phyloP scores from a whole-genome alignment of 2,329 filamentous ascomycete genomes.

The Lizonia empirigonia region DNA sequence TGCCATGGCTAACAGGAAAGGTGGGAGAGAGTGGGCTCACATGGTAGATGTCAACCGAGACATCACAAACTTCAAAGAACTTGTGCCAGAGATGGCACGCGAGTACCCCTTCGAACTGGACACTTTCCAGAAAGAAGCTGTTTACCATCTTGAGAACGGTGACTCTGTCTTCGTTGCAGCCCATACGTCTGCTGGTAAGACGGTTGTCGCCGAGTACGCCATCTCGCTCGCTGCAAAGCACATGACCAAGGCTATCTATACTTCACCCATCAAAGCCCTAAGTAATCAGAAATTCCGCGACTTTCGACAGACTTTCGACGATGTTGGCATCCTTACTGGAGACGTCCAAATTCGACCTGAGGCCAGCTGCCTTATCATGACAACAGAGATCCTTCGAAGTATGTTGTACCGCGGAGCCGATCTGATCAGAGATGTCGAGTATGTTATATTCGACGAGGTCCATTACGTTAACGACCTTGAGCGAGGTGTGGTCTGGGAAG shows the following conservation, averaged over 20 bases:
- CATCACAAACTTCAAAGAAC: slow-evolving; percentile 89
- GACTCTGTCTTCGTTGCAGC: slow-evolving; percentile 98
- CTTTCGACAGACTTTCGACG: slow-evolving; percentile 86
- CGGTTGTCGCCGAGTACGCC: slow-evolving; percentile 96
- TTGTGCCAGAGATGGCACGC: slow-evolving; percentile 94
- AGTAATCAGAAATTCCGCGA: slow-evolving; percentile 99
- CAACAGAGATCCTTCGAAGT: slow-evolving; percentile 94
- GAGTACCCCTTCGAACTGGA: slow-evolving; percentile 98
- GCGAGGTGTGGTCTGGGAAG: slow-evolving; percentile 97
- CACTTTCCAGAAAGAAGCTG: slow-evolving; percentile 97
- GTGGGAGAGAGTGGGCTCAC: slow-evolving; percentile 91
- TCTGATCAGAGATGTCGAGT: slow-evolving; percentile 94
- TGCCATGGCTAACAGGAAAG: slow-evolving; percentile 72
- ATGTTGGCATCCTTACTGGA: slow-evolving; percentile 94
- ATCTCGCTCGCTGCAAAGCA: slow-evolving; percentile 96
- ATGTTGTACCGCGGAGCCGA: slow-evolving; percentile 98
- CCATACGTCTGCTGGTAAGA: slow-evolving; percentile 97
- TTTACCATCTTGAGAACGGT: slow-evolving; percentile 94
- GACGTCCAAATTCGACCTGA: slow-evolving; percentile 98
- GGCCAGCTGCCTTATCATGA: slow-evolving; percentile 99
- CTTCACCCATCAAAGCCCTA: slow-evolving; percentile 95
- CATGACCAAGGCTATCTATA: slow-evolving; percentile 99
- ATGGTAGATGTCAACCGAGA: slow-evolving; percentile 96
- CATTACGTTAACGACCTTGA: slow-evolving; percentile 98
- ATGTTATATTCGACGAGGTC: slow-evolving; percentile 98